Evolutionary conservation across 2,329 filamentous ascomycete genomes (phyloP), one percentile per base, ranked within the genome.

Genomic region (Coniochaeta pulveracea): DNA sequence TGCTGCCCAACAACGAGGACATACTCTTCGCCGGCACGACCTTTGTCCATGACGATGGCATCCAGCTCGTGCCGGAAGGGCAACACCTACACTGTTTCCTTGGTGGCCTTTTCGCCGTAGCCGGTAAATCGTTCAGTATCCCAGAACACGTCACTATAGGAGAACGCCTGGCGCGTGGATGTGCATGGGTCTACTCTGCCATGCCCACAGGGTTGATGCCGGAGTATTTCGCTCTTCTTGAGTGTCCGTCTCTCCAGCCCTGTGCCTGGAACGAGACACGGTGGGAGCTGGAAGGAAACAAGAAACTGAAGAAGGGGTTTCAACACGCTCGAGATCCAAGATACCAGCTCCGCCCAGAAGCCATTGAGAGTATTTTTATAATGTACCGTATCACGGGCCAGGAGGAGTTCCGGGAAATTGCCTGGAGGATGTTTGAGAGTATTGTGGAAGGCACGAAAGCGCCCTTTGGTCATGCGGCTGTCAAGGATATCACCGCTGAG

Each of bases 1-100:
- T 82, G 64, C 66, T 72, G 2, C 71, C 72, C 0, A 57, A 64
- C 4, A 63, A 69, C 27, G 60, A 65, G 3, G 71, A 85, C 38
- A 73, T 86, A 3, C 63, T 85, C 2, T 63, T 85, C n/a, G 61
- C 72, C 0, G 77, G 66, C 10, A 50, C 51, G 6, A 44, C 46
- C 10, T 45, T 45, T 12, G 44, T 45, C 14, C 28, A 34, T 9
- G 39, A 43, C 8, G 40, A 51, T 4, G 39, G 44, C 1, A 36
- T 50, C 15, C 36, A 40, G 11, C 45, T 55, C 4, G 46, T 47
- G 1, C 47, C 58, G 7, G 50, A 61, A 34, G 46, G 44, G 8
- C 56, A 64, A 42, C 63, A 66, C 37, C 52, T 67, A 12, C 49
- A 50, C 5, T 70, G 66, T 37, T 69, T 68, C 32, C 56, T 54